These are phyloP conservation scores for Sisymbrium altissimum DNA, from an alignment of 345 rosid genomes.

Conservation along the genomic window DNA sequence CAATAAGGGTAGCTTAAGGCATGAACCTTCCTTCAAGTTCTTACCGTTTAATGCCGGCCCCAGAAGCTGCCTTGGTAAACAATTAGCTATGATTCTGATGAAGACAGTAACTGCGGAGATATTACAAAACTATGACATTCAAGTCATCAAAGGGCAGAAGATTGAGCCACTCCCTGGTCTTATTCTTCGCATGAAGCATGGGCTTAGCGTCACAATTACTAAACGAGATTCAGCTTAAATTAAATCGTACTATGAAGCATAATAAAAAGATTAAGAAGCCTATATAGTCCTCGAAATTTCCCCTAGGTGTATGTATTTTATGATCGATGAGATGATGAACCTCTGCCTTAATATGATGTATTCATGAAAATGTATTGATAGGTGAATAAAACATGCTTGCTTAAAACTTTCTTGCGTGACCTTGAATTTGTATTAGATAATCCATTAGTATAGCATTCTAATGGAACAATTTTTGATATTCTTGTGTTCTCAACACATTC, in stretches of 20 bases:
- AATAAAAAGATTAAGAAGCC: neutral
- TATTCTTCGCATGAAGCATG: neutral
- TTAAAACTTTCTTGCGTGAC: neutral
- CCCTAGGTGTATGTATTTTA: neutral
- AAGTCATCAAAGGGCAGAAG: constrained; percentile 2
- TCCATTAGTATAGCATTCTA: too few relatives aligned
- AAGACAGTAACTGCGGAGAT: neutral
- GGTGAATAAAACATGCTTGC: neutral
- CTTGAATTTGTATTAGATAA: neutral
- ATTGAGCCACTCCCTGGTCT: neutral
- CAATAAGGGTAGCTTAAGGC: neutral
- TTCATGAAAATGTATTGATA: neutral
- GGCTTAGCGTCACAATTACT: neutral
- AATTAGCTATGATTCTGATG: neutral
- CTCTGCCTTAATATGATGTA: neutral
- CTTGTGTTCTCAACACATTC: too few relatives aligned
- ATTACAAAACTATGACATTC: constrained; percentile 19
- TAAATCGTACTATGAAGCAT: neutral
- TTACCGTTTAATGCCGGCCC: neutral
- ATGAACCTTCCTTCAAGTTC: neutral
- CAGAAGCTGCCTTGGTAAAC: constrained; percentile 7
- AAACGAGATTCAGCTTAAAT: neutral
- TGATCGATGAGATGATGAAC: neutral
- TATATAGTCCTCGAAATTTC: neutral
- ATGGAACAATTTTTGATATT: too few relatives aligned